phyloP scores from a whole-genome alignment of 306 rosid species.

The Leucaena leucocephala region DNA sequence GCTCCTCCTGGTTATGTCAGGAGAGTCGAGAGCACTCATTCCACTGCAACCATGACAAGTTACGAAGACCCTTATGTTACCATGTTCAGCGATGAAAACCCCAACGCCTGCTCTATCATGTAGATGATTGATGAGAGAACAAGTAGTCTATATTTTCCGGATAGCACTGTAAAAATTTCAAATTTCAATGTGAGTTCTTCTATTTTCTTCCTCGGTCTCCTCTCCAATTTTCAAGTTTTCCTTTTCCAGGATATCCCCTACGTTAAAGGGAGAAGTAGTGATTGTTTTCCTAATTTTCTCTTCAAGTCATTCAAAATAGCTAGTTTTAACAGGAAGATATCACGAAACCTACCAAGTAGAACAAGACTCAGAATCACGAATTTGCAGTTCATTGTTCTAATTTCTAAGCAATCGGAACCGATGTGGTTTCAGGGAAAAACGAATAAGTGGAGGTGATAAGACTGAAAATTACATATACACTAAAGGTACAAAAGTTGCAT shows the following conservation, averaged over 20 bases:
- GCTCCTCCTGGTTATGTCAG: constrained; percentile 98
- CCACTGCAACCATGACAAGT: constrained; percentile 55
- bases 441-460: constrained; percentile 14
- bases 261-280: no score
- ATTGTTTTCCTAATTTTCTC: constrained; percentile 30
- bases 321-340: background rate
- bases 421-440: constrained; percentile 14
- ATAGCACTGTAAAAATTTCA: constrained; percentile 48
- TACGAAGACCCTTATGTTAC: constrained; percentile 82
- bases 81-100: constrained; percentile 98
- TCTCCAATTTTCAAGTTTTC: constrained; percentile 32
- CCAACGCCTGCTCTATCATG: constrained; percentile 96
- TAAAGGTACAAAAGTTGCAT: constrained; percentile 35
- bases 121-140: constrained; percentile 35
- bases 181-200: constrained; percentile 37
- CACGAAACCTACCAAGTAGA: background rate
- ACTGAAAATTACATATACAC: constrained; percentile 37
- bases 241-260: constrained; percentile 16
- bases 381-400: constrained; percentile 23
- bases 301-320: background rate
- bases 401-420: constrained; percentile 5
- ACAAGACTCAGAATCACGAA: constrained; percentile 11
- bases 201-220: background rate
- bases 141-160: background rate
- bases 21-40: constrained; percentile 59